These are phyloP conservation scores for Hygrophorus russula DNA, from an alignment of 768 basidiomycete species.

Conservation along the genomic window DNA sequence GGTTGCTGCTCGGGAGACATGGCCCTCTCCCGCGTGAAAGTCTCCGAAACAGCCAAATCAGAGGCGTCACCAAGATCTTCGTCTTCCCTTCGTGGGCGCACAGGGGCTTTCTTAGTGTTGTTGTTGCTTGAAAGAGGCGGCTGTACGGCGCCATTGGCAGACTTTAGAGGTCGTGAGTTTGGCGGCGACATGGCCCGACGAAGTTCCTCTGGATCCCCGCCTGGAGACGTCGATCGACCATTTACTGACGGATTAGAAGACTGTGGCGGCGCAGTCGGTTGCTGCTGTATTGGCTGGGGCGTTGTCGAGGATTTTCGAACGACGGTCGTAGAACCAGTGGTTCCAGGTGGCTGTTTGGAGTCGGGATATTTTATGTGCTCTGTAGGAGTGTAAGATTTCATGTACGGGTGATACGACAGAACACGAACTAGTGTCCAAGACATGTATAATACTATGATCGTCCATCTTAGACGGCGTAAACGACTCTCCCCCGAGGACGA, in stretches of 20 bases:
- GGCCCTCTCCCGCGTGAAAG: constrained; percentile 31
- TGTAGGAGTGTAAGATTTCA: constrained; percentile 7
- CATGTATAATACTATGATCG: constrained; percentile 74
- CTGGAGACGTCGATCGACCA: constrained; percentile 56
- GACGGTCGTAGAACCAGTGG: not conserved
- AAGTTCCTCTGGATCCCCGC: constrained; percentile 42
- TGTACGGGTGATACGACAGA: constrained; percentile 1
- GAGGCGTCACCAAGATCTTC: constrained; percentile 45
- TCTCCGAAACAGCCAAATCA: constrained; percentile 37
- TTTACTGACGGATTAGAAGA: constrained; percentile 11
- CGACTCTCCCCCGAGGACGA: constrained; percentile 93
- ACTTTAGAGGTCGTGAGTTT: constrained; percentile 29
- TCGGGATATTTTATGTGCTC: constrained; percentile 86
- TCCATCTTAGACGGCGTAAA: constrained; percentile 63
- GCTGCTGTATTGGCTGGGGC: constrained; percentile 18
- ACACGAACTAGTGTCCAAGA: constrained; percentile 86
- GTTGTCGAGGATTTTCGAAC: constrained; percentile 18
- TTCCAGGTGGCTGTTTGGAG: constrained; percentile 19
- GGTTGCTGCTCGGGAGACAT: constrained; percentile 42
- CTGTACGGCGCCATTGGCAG: constrained; percentile 32
- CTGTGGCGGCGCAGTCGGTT: constrained; percentile 15
- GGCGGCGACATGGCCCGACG: constrained; percentile 62
- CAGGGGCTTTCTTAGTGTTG: constrained; percentile 30
- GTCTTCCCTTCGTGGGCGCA: constrained; percentile 38
- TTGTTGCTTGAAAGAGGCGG: constrained; percentile 22